Conservation (phyloP, 495 filamentous ascomycete species). For the Penicillium verhagenii region DNA sequence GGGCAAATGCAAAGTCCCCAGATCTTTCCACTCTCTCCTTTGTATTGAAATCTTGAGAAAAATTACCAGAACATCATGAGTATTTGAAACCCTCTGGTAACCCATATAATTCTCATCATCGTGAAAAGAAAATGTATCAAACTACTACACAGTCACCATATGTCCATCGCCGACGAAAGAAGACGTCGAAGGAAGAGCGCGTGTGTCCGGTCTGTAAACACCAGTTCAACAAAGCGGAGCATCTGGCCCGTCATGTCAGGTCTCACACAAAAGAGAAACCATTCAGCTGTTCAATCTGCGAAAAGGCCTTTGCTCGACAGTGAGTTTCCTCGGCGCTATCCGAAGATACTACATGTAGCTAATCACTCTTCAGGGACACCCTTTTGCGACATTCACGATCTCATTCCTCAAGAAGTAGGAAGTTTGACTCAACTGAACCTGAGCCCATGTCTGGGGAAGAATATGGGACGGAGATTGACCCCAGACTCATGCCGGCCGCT, state of each 20-base stretch:
- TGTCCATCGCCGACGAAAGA: constrained; percentile 15
- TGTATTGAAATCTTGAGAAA: neutral
- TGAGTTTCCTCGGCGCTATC: constrained; percentile 12
- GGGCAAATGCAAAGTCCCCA: neutral
- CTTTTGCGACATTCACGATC: constrained; percentile 23
- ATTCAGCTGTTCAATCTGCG: constrained; percentile 27
- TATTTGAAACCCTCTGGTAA: no score
- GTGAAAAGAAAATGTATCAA: neutral
- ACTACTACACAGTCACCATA: no score
- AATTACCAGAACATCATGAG: no score
- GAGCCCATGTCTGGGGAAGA: neutral
- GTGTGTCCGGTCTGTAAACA: constrained; percentile 26
- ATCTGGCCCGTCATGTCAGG: constrained; percentile 32
- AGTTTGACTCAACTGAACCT: neutral
- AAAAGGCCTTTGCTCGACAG: constrained; percentile 27
- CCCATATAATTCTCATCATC: no score
- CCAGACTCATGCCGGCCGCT: neutral
- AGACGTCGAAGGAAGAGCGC: constrained; percentile 20
- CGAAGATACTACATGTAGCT: neutral
- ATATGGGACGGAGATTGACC: neutral
- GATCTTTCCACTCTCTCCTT: neutral
- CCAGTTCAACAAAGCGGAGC: constrained; percentile 30
- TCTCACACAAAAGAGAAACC: constrained; percentile 38
- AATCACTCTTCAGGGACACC: constrained; percentile 15
- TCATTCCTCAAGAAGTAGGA: neutral